Conservation (phyloP, 371 early-diverging fungal genomes). For the Apophysomyces ossiformis region DNA sequence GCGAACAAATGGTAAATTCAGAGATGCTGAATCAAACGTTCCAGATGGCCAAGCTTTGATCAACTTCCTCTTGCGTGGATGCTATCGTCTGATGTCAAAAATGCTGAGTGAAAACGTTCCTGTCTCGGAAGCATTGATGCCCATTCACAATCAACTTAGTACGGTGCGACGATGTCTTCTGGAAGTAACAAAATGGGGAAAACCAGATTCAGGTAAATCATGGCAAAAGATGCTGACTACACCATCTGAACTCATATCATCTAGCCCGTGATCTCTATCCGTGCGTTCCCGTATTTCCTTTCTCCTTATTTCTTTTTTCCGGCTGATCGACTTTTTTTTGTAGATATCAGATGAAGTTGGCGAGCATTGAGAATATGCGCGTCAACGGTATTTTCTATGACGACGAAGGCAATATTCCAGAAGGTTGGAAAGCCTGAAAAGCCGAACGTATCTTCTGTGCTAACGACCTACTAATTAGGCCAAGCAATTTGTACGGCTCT, state of each 20-base stretch:
- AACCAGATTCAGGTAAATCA: constrained; percentile 68
- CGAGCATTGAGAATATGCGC: constrained; percentile 81
- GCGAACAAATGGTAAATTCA: constrained; percentile 74
- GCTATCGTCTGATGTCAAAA: constrained; percentile 86
- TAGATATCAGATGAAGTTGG: constrained; percentile 82
- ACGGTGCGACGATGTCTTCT: constrained; percentile 82
- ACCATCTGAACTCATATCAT: constrained; percentile 9
- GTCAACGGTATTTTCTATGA: constrained; percentile 88
- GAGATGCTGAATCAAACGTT: constrained; percentile 63
- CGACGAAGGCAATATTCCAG: constrained; percentile 82
- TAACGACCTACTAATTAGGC: constrained; percentile 19
- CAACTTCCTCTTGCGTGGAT: constrained; percentile 86
- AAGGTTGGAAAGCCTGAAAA: constrained; percentile 52
- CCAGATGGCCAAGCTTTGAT: constrained; percentile 77
- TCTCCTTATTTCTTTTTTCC: neutral
- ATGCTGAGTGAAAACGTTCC: constrained; percentile 83
- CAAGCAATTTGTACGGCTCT: constrained; percentile 84
- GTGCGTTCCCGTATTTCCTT: constrained; percentile 32
- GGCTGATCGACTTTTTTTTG: neutral
- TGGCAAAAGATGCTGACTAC: neutral
- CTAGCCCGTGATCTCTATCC: constrained; percentile 82
- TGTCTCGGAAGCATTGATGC: constrained; percentile 85
- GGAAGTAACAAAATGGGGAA: constrained; percentile 85
- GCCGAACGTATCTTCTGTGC: constrained; percentile 2
- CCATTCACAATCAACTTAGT: constrained; percentile 82